Evolutionary conservation across 2,329 filamentous ascomycete genomes (phyloP).

Genomic region (Incumbomyces lentus): DNA sequence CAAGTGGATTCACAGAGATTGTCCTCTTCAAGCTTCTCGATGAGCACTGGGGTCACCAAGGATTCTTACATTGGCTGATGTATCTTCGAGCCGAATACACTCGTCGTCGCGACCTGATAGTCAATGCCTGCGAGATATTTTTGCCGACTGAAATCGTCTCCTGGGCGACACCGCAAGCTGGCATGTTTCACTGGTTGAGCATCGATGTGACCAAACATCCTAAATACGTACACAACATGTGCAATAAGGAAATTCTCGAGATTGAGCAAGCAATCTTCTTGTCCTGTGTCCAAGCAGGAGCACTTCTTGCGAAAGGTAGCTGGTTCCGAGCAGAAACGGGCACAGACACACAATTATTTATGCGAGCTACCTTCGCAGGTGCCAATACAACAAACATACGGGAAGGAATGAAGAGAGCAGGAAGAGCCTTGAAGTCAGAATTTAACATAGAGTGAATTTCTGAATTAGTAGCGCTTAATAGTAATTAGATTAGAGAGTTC

Average conservation of each 20-base stretch:
- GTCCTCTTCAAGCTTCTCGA: constrained; percentile 82
- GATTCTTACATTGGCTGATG: constrained; percentile 83
- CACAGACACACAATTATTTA: constrained; percentile 14
- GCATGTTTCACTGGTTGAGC: constrained; percentile 68
- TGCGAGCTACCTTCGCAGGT: not conserved
- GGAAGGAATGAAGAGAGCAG: no score
- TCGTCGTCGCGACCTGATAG: constrained; percentile 60
- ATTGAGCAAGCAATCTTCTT: constrained; percentile 58
- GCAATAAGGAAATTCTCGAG: no score
- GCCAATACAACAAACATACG: no score
- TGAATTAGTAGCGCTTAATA: no score
- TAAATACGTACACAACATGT: constrained; percentile 33
- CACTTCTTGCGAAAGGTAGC: constrained; percentile 71
- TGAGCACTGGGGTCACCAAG: constrained; percentile 84
- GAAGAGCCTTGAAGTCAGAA: no score
- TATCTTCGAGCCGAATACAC: constrained; percentile 74
- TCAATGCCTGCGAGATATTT: constrained; percentile 68
- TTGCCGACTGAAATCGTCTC: constrained; percentile 65
- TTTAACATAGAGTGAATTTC: no score
- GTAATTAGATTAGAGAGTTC: no score
- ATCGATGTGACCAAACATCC: constrained; percentile 38
- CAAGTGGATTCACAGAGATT: constrained; percentile 73
- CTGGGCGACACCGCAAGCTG: constrained; percentile 71
- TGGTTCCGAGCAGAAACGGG: constrained; percentile 78
- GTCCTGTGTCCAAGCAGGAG: constrained; percentile 61